Base-by-base conservation (phyloP, 1,284 basidiomycete genomes). In the Marasmius tenuissimus region DNA sequence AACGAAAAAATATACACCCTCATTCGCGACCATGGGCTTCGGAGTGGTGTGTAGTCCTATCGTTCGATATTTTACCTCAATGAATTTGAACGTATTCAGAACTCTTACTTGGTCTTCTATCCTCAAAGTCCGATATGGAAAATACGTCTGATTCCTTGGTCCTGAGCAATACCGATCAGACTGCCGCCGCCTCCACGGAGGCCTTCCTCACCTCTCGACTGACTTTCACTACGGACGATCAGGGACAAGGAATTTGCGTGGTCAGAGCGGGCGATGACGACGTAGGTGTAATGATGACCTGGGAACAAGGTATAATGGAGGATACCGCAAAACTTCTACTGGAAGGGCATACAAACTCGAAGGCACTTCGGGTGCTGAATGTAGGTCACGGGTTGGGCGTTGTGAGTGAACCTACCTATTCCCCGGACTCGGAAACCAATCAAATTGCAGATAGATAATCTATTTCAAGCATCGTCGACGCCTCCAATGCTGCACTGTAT, bases 301-400 rank as follows among this genome's bases (percentile, higher is more conserved):
- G 95, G 95, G 95, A 97, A 73, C 78, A 79, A 61, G 84, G 79
- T 7, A 91, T 97, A 68, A 97, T 94, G 92, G 72, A 79, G 66
- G 78, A 85, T 69, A 93, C 92, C 0, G 91, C 91, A 9, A 71
- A 81, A 58, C 76, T 76, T 61, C 80, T 96, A 66, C 89, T 85
- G 63, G 69, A 72, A 34, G 78, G 71, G 55, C 85, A 90, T 66
- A 78, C 81, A 34, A 79, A 82, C 50, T 69, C 76, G 1, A 67
- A 75, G 14, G 83, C 84, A 4, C 79, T 96, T 55, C 87, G 83
- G 52, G 79, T 98, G 0, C 78, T 99, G 58, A 99, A 98, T 70
- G 81, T 98, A 38, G 97, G 97, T 5, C 98, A 97, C 70, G 97
- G 97, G 11, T 81, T 99, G 10, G 97, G 97, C 12, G 96, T 98